Conservation (phyloP, 805 yeast genomes). For the Pichia scutulata region DNA sequence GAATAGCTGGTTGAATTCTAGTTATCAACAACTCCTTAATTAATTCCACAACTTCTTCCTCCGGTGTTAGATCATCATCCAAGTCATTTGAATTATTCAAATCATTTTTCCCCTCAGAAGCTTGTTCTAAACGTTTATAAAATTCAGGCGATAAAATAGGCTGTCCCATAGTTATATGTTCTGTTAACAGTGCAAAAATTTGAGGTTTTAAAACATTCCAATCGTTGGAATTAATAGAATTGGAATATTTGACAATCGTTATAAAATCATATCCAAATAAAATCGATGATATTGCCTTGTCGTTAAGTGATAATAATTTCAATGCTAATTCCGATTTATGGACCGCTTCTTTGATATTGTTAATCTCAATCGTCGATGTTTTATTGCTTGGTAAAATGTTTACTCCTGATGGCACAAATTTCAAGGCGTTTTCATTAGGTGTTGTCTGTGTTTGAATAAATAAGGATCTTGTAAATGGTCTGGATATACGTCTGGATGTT, state of each 20-base stretch:
- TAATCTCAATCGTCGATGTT: conserved; percentile 55
- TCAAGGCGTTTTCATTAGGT: conserved; percentile 80
- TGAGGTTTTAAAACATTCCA: conserved; percentile 65
- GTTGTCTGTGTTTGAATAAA: conserved; percentile 81
- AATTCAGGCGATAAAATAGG: conserved; percentile 43
- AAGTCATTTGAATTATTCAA: conserved; percentile 30
- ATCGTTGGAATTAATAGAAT: conserved; percentile 13
- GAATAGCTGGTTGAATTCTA: conserved; percentile 93
- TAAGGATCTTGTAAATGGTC: conserved; percentile 21
- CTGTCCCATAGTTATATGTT: conserved; percentile 45
- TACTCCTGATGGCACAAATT: conserved; percentile 61
- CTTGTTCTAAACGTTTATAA: conserved; percentile 28
- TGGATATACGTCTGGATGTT: neutral
- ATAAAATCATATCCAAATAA: conserved; percentile 81
- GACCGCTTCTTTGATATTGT: conserved; percentile 67
- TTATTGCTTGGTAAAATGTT: conserved; percentile 57
- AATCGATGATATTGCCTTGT: conserved; percentile 51
- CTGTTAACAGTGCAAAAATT: conserved; percentile 51
- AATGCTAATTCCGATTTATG: conserved; percentile 66
- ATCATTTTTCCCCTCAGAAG: conserved; percentile 28
- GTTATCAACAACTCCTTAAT: conserved; percentile 90
- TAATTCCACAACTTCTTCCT: conserved; percentile 72
- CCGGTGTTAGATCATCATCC: conserved; percentile 45
- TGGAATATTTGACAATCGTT: conserved; percentile 56
- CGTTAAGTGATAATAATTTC: conserved; percentile 67